Evolutionary conservation across 108 stramenopile genomes (phyloP).

Genomic region (Epithemia pelagica): DNA sequence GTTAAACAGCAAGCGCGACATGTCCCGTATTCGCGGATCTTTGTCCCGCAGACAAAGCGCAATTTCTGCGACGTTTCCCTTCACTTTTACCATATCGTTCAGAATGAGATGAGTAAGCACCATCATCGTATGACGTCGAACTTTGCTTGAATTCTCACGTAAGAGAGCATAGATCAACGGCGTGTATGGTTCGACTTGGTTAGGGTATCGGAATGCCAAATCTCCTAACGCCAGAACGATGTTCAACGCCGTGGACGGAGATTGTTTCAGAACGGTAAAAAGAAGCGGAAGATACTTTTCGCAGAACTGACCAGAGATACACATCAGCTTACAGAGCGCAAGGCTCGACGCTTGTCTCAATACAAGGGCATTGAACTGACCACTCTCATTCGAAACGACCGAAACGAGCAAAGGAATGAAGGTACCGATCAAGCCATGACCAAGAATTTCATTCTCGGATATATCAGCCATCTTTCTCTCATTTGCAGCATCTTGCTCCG

Average conservation of each 20-base stretch:
- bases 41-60: slow-evolving; percentile 86
- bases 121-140: slow-evolving; percentile 91
- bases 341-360: slow-evolving; percentile 81
- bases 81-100: slow-evolving; percentile 99
- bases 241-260: slow-evolving; percentile 73
- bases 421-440: slow-evolving; percentile 71
- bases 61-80: slow-evolving; percentile 93
- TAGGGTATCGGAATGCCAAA: slow-evolving; percentile 96
- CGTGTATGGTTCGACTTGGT: slow-evolving; percentile 97
- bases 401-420: slow-evolving; percentile 80
- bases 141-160: slow-evolving; percentile 82
- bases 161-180: slow-evolving; percentile 89
- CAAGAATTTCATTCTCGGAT: slow-evolving; percentile 87
- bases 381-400: slow-evolving; percentile 80
- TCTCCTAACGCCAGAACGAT: slow-evolving; percentile 95
- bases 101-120: slow-evolving; percentile 95
- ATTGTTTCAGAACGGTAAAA: slow-evolving; percentile 84
- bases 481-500: slow-evolving; percentile 78
- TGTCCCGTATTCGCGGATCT: slow-evolving; percentile 80
- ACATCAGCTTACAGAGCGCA: slow-evolving; percentile 90
- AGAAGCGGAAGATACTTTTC: slow-evolving; percentile 88
- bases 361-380: slow-evolving; percentile 50
- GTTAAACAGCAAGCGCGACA: slow-evolving; percentile 90
- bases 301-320: slow-evolving; percentile 85
- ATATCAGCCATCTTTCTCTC: slow-evolving; percentile 78